These are phyloP conservation scores for Stemphylium vesicarium DNA, from an alignment of 2,329 filamentous ascomycete species.

Conservation along the genomic window DNA sequence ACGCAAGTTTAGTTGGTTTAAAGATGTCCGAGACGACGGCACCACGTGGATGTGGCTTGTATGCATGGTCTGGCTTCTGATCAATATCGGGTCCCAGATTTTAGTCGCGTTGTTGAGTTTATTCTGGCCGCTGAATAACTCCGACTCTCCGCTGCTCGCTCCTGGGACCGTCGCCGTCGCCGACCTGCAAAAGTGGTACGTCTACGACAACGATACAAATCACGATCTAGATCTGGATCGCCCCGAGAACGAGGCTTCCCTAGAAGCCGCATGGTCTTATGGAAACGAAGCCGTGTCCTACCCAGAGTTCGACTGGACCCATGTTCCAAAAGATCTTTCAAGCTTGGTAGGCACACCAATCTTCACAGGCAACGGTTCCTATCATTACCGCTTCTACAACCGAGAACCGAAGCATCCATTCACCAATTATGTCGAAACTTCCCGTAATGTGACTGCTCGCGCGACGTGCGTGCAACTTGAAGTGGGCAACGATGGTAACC, in stretches of 20 bases:
- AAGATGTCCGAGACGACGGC: constrained; percentile 39
- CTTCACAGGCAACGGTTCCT: constrained; percentile 29
- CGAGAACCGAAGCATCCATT: constrained; percentile 39
- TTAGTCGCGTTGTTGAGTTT: constrained; percentile 42
- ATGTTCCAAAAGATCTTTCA: constrained; percentile 28
- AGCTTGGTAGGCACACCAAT: constrained; percentile 32
- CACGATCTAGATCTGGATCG: neutral
- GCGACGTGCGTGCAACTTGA: constrained; percentile 34
- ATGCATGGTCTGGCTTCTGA: constrained; percentile 39
- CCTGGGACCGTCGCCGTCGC: constrained; percentile 38
- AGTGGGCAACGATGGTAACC: constrained; percentile 12
- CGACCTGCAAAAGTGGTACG: constrained; percentile 33
- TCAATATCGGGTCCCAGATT: constrained; percentile 45
- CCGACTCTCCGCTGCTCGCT: constrained; percentile 32
- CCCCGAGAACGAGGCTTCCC: constrained; percentile 15
- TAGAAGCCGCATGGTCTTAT: constrained; percentile 39
- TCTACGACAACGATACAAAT: neutral
- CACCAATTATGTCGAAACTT: constrained; percentile 35
- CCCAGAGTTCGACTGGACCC: constrained; percentile 19
- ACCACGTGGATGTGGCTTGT: constrained; percentile 44
- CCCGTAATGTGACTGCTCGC: constrained; percentile 26
- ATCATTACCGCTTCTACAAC: constrained; percentile 43
- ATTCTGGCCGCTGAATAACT: constrained; percentile 45
- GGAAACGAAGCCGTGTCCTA: constrained; percentile 40
- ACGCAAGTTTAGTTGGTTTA: constrained; percentile 35